phyloP scores from a whole-genome alignment of 148 eudicot genomes.

The Rheum nobile region DNA sequence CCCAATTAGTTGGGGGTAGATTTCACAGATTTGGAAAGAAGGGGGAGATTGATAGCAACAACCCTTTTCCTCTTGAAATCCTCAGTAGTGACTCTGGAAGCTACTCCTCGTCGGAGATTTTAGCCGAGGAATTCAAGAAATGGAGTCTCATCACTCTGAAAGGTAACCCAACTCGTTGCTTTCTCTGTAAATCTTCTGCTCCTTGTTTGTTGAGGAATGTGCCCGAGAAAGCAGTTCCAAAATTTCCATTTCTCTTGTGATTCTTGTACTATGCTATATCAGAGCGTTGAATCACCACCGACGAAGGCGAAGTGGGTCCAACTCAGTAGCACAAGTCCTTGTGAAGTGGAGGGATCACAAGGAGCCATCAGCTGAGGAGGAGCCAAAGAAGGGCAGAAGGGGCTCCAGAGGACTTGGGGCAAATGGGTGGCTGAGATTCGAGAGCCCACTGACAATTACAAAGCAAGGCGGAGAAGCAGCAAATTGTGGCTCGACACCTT shows the following conservation, averaged over 20 bases:
- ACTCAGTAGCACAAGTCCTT: conserved; percentile 18
- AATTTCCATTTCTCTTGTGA: neutral
- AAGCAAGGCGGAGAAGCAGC: conserved; percentile 16
- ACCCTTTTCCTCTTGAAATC: neutral
- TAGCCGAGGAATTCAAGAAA: neutral
- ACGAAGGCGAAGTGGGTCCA: conserved; percentile 19
- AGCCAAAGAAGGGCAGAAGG: conserved; percentile 6
- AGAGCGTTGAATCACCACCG: conserved; percentile 2
- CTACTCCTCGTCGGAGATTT: neutral
- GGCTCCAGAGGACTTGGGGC: conserved; percentile 51
- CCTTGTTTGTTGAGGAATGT: too few species aligned
- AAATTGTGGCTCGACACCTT: conserved; percentile 44
- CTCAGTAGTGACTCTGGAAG: too few species aligned
- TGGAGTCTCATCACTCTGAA: neutral
- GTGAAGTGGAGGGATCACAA: conserved; percentile 31
- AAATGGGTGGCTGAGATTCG: conserved; percentile 57
- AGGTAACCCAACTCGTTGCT: neutral
- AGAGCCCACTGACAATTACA: conserved; percentile 19
- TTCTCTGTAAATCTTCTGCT: neutral
- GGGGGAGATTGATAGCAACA: neutral
- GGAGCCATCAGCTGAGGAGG: conserved; percentile 3
- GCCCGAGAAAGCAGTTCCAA: too few species aligned
- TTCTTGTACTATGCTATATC: neutral
- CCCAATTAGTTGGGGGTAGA: neutral
- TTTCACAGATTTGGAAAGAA: neutral